Percentiles rank a stretch among this genome's conserved stretches.
Evolutionary conservation across 176 grass and related monocot species (phyloP).

Genomic region (Miscanthus lutarioriparius): DNA sequence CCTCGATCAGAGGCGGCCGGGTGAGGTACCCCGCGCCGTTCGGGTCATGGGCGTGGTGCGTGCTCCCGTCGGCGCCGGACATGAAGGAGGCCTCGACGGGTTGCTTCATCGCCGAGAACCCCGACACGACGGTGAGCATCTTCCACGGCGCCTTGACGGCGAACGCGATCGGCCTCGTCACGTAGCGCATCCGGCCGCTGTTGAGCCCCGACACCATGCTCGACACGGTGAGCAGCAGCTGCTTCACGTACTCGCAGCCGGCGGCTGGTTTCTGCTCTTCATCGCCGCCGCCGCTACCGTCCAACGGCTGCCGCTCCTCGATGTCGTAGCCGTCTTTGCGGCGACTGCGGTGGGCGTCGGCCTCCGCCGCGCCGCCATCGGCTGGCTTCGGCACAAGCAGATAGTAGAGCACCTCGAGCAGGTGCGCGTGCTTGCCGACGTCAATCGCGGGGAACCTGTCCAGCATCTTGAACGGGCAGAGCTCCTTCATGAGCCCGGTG

Average conservation of each 20-base stretch:
- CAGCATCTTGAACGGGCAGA: slow-evolving; percentile 77
- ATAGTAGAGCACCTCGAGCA: slow-evolving; percentile 69
- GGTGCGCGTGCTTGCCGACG: slow-evolving; percentile 46
- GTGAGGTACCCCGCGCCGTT: slow-evolving; percentile 11
- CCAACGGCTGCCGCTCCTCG: slow-evolving; percentile 38
- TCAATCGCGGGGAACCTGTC: slow-evolving; percentile 57
- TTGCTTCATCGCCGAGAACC: slow-evolving; percentile 56
- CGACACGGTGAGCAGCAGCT: slow-evolving; percentile 48
- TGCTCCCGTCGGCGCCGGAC: slow-evolving; percentile 21
- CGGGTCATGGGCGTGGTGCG: slow-evolving; percentile 17
- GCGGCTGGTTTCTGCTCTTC: slow-evolving; percentile 10
- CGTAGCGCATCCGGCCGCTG: slow-evolving; percentile 40
- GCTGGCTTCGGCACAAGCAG: slow-evolving; percentile 50
- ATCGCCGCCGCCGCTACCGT: not conserved
- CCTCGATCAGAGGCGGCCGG: slow-evolving; percentile 68
- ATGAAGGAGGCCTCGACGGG: slow-evolving; percentile 57
- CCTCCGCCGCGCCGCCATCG: slow-evolving; percentile 2
- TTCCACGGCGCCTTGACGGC: slow-evolving; percentile 73
- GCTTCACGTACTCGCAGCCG: slow-evolving; percentile 43
- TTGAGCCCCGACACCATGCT: slow-evolving; percentile 30
- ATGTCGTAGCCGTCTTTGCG: slow-evolving; percentile 51
- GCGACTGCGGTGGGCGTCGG: not conserved
- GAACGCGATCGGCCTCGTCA: slow-evolving; percentile 57
- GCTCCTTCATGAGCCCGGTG: slow-evolving; percentile 60
- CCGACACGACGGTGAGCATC: slow-evolving; percentile 63